phyloP scores from a whole-genome alignment of 2,329 filamentous ascomycete genomes.

The Arthrinium phaeospermum region DNA sequence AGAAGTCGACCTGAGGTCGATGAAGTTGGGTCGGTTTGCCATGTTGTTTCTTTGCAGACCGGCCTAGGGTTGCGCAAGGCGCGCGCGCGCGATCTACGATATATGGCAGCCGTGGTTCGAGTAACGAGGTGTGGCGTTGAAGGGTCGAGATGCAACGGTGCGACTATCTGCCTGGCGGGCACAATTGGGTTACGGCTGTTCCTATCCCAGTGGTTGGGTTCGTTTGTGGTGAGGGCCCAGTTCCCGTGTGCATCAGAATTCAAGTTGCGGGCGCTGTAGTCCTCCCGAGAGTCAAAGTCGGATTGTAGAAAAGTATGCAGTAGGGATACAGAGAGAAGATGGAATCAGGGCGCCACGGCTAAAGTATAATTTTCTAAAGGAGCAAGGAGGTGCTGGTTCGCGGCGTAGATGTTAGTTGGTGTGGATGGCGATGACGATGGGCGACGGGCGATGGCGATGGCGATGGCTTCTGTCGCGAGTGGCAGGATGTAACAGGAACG shows the following conservation, averaged over 20 bases:
- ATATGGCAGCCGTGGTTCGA: background rate
- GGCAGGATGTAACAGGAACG: constrained; percentile 4
- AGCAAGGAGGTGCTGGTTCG: background rate
- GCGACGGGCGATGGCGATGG: background rate
- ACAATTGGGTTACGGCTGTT: background rate
- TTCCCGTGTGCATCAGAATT: background rate
- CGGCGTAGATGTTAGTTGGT: too few relatives aligned
- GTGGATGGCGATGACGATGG: background rate
- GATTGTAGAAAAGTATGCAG: background rate
- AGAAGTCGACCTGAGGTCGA: constrained; percentile 66
- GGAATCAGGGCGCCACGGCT: background rate
- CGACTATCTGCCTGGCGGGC: constrained; percentile 1
- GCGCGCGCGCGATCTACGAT: constrained; percentile 10
- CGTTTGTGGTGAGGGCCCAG: background rate
- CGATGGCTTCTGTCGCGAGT: constrained; percentile 1
- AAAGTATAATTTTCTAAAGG: background rate
- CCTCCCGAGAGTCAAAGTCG: background rate
- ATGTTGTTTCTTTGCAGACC: constrained; percentile 43
- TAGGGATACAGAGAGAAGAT: background rate
- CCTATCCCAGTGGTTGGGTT: background rate
- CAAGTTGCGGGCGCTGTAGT: constrained; percentile 2
- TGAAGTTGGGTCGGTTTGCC: constrained; percentile 61
- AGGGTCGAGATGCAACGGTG: background rate
- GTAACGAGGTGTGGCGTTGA: constrained; percentile 6
- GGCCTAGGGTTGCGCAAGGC: constrained; percentile 9